Conservation (phyloP, 164 flowering plant species). For the Kalanchoe fedtschenkoi region DNA sequence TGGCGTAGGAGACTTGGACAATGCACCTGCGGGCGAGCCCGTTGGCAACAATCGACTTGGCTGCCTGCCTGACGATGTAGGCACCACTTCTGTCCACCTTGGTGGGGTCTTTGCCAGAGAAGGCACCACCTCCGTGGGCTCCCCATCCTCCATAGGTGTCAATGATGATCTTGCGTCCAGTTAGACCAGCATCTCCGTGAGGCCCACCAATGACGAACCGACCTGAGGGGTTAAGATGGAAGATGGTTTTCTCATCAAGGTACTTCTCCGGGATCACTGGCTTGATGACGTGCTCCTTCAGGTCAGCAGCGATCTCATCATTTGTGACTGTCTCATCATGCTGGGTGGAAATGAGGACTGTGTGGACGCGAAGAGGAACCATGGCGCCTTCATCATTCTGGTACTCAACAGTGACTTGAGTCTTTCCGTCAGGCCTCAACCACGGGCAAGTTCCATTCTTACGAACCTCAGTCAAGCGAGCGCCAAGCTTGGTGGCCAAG, state of each 20-base stretch:
- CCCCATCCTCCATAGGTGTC: slow-evolving; percentile 83
- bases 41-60: slow-evolving; percentile 64
- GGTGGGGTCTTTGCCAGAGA: slow-evolving; percentile 74
- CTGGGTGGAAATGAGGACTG: slow-evolving; percentile 71
- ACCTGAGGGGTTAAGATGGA: slow-evolving; percentile 82
- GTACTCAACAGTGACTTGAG: slow-evolving; percentile 77
- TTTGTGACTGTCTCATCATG: slow-evolving; percentile 76
- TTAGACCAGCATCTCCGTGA: slow-evolving; percentile 78
- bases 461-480: slow-evolving; percentile 61
- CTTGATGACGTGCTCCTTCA: slow-evolving; percentile 70
- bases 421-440: slow-evolving; percentile 76
- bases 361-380: slow-evolving; percentile 74
- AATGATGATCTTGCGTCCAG: slow-evolving; percentile 70
- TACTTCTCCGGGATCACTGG: slow-evolving; percentile 61
- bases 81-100: slow-evolving; percentile 81
- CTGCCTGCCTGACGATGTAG: slow-evolving; percentile 71
- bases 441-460: slow-evolving; percentile 67
- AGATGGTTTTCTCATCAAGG: slow-evolving; percentile 71
- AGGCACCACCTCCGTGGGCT: slow-evolving; percentile 78
- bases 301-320: slow-evolving; percentile 66
- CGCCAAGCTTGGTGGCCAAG: slow-evolving; percentile 73
- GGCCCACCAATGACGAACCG: slow-evolving; percentile 78
- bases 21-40: slow-evolving; percentile 64
- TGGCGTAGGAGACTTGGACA: slow-evolving; percentile 73
- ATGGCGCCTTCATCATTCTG: slow-evolving; percentile 60